These are phyloP conservation scores for Trametes polyzona DNA, from an alignment of 1,284 basidiomycete species.

Conservation along the genomic window DNA sequence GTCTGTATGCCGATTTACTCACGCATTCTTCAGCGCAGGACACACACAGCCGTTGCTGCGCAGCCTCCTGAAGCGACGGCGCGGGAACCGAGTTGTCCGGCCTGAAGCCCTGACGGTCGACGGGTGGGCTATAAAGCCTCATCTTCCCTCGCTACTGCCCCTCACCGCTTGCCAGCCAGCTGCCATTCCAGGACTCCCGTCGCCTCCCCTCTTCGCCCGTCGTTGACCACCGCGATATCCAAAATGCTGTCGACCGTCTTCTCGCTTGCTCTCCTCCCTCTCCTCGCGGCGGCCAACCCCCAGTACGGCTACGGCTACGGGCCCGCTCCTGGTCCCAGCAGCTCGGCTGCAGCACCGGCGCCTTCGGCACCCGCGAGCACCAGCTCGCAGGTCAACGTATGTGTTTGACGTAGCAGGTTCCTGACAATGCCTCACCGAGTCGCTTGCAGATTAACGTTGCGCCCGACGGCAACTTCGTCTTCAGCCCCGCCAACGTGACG, in stretches of 20 bases:
- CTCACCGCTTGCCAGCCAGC: constrained; percentile 20
- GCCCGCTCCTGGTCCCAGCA: constrained; percentile 28
- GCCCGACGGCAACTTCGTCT: constrained; percentile 43
- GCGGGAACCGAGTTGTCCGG: constrained; percentile 6
- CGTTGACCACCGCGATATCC: constrained; percentile 1
- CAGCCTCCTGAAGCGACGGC: constrained; percentile 13
- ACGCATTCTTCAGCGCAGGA: constrained; percentile 16
- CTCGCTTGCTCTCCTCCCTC: constrained; percentile 36
- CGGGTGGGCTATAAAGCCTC: constrained; percentile 19
- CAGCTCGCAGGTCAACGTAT: constrained; percentile 48
- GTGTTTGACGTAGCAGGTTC: constrained; percentile 13
- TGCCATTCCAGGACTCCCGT: constrained; percentile 20
- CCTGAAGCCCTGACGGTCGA: constrained; percentile 2
- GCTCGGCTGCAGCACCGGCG: constrained; percentile 32
- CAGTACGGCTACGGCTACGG: constrained; percentile 43
- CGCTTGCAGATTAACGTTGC: constrained; percentile 49
- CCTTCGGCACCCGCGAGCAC: constrained; percentile 50
- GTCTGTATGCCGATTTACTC: constrained; percentile 17
- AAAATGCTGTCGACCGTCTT: constrained; percentile 31
- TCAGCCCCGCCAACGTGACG: constrained; percentile 50
- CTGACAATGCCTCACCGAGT: not conserved
- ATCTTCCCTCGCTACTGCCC: constrained; percentile 22
- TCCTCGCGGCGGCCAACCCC: constrained; percentile 40
- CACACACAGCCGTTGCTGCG: constrained; percentile 23
- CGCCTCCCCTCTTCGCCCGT: constrained; percentile 2